These are phyloP conservation scores for Phaseolus lunatus DNA, from an alignment of 306 rosid species.

Conservation along the genomic window DNA sequence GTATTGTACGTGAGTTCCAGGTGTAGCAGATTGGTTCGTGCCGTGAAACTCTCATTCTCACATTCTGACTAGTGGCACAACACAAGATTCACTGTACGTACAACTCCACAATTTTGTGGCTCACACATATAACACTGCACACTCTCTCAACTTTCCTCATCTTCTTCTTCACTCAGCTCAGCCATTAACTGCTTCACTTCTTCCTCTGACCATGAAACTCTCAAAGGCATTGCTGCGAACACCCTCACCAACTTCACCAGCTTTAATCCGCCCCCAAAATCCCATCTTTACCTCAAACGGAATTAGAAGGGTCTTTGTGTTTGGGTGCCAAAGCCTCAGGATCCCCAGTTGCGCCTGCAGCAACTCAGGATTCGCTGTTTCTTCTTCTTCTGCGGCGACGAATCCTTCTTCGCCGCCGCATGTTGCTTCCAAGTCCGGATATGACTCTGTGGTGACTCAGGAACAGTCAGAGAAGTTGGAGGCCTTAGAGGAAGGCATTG, in stretches of 20 bases:
- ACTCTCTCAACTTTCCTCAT: not conserved
- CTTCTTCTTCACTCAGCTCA: not conserved
- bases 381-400: conserved; percentile 49
- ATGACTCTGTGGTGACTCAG: conserved; percentile 38
- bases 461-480: conserved; percentile 38
- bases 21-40: conserved; percentile 2
- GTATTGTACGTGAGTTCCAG: not conserved
- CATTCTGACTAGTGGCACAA: not conserved
- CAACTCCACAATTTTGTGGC: not conserved
- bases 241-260: conserved; percentile 39
- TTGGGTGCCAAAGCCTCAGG: conserved; percentile 33
- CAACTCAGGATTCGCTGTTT: conserved; percentile 50
- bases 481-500: conserved; percentile 63
- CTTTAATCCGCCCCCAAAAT: conserved; percentile 28
- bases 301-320: conserved; percentile 39
- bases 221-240: conserved; percentile 49
- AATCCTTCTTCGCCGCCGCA: conserved; percentile 46
- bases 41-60: not conserved
- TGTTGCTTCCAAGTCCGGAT: conserved; percentile 44
- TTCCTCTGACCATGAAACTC: conserved; percentile 50
- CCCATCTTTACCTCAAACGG: conserved; percentile 35
- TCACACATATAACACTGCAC: not conserved
- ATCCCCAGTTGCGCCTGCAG: conserved; percentile 44
- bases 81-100: not conserved
- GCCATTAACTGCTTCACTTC: not conserved